These are phyloP conservation scores for Penicillium sp. DNA, from an alignment of 2,329 filamentous ascomycete species.

Conservation along the genomic window DNA sequence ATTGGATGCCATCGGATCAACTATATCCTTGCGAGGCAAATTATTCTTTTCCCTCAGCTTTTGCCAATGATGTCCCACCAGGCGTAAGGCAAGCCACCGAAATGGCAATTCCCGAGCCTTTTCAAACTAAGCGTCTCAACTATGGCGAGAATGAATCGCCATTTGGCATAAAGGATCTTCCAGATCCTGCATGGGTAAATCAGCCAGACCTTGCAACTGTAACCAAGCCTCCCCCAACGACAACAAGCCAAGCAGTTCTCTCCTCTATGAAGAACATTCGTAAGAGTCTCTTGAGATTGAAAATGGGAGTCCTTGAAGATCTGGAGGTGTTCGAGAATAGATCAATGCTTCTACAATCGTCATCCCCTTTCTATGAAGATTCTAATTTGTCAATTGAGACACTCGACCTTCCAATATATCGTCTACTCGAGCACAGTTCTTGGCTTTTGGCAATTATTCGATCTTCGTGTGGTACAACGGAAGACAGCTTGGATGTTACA, in stretches of 20 bases:
- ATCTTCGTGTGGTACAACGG: not conserved
- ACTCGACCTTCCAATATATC: slow-evolving; percentile 19
- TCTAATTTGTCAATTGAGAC: not conserved
- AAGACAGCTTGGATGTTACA: not conserved
- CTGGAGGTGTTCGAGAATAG: slow-evolving; percentile 14
- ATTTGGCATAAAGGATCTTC: not conserved
- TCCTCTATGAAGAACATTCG: not conserved
- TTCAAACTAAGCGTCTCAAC: not conserved
- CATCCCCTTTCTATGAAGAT: not conserved
- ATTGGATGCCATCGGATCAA: not conserved
- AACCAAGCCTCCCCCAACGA: not conserved
- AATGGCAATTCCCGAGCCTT: not conserved
- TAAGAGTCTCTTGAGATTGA: slow-evolving; percentile 15
- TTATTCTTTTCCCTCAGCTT: not conserved
- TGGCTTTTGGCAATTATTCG: slow-evolving; percentile 18
- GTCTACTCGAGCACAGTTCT: slow-evolving; percentile 17
- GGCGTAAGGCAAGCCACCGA: not conserved
- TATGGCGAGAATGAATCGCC: not conserved
- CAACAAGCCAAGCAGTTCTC: not conserved
- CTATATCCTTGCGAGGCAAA: not conserved
- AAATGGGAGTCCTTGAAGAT: slow-evolving; percentile 17
- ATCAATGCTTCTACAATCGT: not conserved
- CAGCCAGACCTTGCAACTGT: not conserved
- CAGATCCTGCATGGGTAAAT: not conserved
- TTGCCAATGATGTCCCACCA: not conserved